Evolutionary conservation across 116 monocot genomes (phyloP), one percentile per base, ranked within the genome.

Genomic region (Phalaenopsis hybrid): DNA sequence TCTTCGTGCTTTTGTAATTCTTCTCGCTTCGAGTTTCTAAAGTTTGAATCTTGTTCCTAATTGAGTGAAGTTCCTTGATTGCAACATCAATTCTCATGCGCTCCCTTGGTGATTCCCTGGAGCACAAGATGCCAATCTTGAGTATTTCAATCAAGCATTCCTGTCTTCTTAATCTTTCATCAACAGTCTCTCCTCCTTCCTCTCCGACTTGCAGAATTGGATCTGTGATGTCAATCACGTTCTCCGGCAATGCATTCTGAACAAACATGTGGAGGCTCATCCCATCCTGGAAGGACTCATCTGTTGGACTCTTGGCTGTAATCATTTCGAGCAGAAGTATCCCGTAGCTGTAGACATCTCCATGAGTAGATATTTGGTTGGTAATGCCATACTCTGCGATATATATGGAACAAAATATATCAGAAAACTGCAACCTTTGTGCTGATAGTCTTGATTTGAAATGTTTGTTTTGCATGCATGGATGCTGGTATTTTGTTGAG

Each of bases 261-360:
- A 85, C 85, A 58, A 58, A 85, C 0, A 73, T 51, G 17, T 11
- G 74, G 46, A 87, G 84, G 58, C 21, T 85, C 20, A 58, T n/a
- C 7, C 77, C 79, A 20, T 80, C 80, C 23, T 45, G 51, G 65
- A 89, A 85, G 13, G 18, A 20, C 2, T 57, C 81, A 81, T 82
- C 81, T 0, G 82, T 84, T 7, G 86, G 89, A 41, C 63, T 79
- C 51, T 74, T 89, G 46, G 79, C 84, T 8, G 82, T 89, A 6
- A 86, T 37, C 79, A 89, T 69, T 46, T 89, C 89, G 0, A 86
- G 69, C 41, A 89, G 9, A 18, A 89, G 61, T n/a, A 89, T 84
- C 25, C 89, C 89, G 33, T 80, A 89, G 59, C 86, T 84, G 48
- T 89, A 48, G 0, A 82, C 82, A 74, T 89, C 89, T 7, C 89